Evolutionary conservation across 768 basidiomycete species (phyloP).

Genomic region (Pleurotus tuoliensis): DNA sequence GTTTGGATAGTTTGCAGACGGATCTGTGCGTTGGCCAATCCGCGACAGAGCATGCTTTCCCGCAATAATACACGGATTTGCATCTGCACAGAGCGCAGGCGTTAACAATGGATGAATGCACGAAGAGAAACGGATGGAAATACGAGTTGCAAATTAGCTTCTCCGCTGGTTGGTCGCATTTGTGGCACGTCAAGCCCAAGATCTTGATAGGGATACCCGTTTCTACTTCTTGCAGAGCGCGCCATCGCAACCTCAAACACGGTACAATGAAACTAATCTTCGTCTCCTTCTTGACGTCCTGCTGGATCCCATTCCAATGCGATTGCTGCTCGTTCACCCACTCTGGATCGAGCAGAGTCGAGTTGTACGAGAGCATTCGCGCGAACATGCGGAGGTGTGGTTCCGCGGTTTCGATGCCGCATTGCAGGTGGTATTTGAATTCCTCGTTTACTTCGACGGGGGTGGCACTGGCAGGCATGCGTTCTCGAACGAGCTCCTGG

Average conservation of each 20-base stretch:
- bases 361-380: constrained; percentile 16
- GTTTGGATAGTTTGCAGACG: constrained; percentile 16
- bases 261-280: constrained; percentile 17
- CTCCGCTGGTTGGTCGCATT: constrained; percentile 12
- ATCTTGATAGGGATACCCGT: constrained; percentile 11
- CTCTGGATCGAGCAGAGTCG: constrained; percentile 12
- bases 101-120: not conserved
- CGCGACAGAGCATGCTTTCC: constrained; percentile 13
- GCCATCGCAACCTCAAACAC: constrained; percentile 14
- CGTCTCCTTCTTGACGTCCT: constrained; percentile 14
- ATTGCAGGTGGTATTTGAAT: constrained; percentile 10
- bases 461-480: constrained; percentile 10
- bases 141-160: constrained; percentile 15
- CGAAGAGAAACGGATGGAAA: not conserved
- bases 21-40: constrained; percentile 16
- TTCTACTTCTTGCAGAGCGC: constrained; percentile 18
- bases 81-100: not conserved
- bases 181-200: constrained; percentile 7
- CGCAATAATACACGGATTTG: constrained; percentile 13
- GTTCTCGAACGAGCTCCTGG: constrained; percentile 11
- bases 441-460: constrained; percentile 11
- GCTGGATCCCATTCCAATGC: constrained; percentile 16
- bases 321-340: constrained; percentile 15
- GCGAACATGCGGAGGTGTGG: constrained; percentile 17
- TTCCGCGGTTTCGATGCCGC: constrained; percentile 14